These are phyloP conservation scores for Mycocentrospora acerina DNA, from an alignment of 2,329 filamentous ascomycete genomes.

Conservation along the genomic window DNA sequence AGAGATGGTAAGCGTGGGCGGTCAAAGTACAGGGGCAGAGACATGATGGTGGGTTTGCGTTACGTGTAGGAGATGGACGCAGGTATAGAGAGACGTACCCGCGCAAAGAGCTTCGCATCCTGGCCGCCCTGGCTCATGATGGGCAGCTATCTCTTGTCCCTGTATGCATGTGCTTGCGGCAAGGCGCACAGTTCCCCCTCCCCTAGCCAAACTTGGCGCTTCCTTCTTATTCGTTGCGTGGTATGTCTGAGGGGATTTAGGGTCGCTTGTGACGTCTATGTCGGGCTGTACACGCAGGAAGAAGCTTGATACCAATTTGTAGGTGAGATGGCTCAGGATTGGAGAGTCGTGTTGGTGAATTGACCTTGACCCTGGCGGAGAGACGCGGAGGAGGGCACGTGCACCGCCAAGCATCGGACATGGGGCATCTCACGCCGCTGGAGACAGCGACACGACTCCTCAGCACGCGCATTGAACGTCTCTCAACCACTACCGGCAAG, in stretches of 20 bases:
- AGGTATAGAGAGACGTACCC: slow-evolving; percentile 63
- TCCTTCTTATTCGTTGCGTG: slow-evolving; percentile 16
- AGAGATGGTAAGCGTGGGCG: slow-evolving; percentile 54
- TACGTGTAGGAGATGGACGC: no score
- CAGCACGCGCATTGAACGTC: slow-evolving; percentile 9
- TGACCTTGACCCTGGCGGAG: slow-evolving; percentile 16
- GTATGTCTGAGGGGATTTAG: no score
- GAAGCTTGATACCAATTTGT: not conserved
- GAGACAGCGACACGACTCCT: slow-evolving; percentile 8
- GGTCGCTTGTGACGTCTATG: not conserved
- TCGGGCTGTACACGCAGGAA: slow-evolving; percentile 2
- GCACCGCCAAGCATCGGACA: slow-evolving; percentile 21
- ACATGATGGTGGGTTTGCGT: slow-evolving; percentile 43
- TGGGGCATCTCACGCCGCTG: slow-evolving; percentile 4
- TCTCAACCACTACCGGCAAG: not conserved
- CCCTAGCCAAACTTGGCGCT: slow-evolving; percentile 29
- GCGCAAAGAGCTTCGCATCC: slow-evolving; percentile 98
- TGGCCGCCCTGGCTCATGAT: slow-evolving; percentile 71
- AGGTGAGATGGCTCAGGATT: slow-evolving; percentile 1
- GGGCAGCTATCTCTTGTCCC: slow-evolving; percentile 27
- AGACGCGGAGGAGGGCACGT: slow-evolving; percentile 28
- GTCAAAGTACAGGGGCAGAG: slow-evolving; percentile 41
- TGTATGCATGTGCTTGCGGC: slow-evolving; percentile 37
- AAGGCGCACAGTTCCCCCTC: slow-evolving; percentile 25
- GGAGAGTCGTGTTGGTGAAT: slow-evolving; percentile 7